Conservation (phyloP, 208 protist species). For the Novymonas esmeraldas region DNA sequence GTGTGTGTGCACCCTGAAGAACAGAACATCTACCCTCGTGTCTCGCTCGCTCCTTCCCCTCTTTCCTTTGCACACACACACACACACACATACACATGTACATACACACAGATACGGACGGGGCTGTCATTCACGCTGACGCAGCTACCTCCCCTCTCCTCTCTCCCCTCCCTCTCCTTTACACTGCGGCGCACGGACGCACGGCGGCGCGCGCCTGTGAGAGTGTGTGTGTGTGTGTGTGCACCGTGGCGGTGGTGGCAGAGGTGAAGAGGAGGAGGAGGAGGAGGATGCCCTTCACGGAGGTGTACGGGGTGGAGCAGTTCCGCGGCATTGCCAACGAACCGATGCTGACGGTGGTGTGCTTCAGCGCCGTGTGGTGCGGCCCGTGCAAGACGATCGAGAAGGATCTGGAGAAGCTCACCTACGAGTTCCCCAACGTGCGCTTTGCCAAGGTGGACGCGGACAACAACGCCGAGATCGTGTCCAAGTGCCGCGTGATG, state of each 20-base stretch:
- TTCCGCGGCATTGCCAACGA: conserved; percentile 76
- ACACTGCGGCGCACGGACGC: too few relatives aligned
- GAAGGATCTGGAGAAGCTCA: conserved; percentile 74
- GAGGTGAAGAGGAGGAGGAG: background rate
- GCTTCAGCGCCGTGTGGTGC: conserved; percentile 85
- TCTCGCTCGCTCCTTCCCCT: conserved; percentile 1
- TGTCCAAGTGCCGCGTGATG: conserved; percentile 69
- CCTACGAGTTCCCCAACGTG: conserved; percentile 74
- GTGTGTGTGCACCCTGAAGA: background rate
- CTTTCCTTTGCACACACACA: background rate
- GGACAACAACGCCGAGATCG: conserved; percentile 84
- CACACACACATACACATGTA: background rate
- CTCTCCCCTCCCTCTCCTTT: too few relatives aligned
- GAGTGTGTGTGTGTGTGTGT: too few relatives aligned
- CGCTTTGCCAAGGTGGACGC: conserved; percentile 77
- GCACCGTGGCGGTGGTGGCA: too few relatives aligned
- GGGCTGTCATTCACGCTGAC: too few relatives aligned
- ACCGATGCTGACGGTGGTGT: conserved; percentile 58
- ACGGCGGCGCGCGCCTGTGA: too few relatives aligned
- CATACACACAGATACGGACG: background rate
- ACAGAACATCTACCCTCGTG: background rate
- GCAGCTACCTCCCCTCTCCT: too few relatives aligned
- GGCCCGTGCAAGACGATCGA: conserved; percentile 82
- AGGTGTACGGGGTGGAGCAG: conserved; percentile 74
- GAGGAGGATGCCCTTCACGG: conserved; percentile 58